Evolutionary conservation across 257 asterid genomes (phyloP).

Genomic region (Solanum clarkiae): DNA sequence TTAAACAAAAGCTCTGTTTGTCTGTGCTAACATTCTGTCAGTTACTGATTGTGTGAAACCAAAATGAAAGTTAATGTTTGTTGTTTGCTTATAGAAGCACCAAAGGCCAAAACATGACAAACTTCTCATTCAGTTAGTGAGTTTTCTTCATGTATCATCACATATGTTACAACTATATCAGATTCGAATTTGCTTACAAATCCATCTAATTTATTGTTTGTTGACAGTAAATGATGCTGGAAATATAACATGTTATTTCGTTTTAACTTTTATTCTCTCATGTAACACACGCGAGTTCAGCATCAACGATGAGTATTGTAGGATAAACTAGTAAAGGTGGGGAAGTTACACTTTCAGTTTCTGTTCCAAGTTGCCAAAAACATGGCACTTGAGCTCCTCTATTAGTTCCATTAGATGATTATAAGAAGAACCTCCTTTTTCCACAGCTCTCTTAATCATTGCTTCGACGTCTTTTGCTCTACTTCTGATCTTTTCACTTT

Average conservation of each 20-base stretch:
- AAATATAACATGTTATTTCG: not conserved
- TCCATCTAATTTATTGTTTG: no score
- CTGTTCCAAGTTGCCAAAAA: not conserved
- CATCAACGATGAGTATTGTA: not conserved
- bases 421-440: slow-evolving; percentile 8
- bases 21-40: no score
- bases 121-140: not conserved
- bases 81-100: not conserved
- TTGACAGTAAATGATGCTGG: no score
- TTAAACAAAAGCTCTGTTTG: no score
- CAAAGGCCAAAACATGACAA: not conserved
- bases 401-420: slow-evolving; percentile 2
- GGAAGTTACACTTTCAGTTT: not conserved
- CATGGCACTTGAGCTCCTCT: not conserved
- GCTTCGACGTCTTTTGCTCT: not conserved
- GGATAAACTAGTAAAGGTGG: not conserved
- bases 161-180: not conserved
- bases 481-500: not conserved
- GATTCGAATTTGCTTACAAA: no score
- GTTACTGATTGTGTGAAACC: no score
- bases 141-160: not conserved
- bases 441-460: not conserved
- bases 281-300: not conserved
- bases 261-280: not conserved
- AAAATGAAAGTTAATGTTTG: no score